Conservation (phyloP, 441 rosid species). For the Geranium incanum region DNA sequence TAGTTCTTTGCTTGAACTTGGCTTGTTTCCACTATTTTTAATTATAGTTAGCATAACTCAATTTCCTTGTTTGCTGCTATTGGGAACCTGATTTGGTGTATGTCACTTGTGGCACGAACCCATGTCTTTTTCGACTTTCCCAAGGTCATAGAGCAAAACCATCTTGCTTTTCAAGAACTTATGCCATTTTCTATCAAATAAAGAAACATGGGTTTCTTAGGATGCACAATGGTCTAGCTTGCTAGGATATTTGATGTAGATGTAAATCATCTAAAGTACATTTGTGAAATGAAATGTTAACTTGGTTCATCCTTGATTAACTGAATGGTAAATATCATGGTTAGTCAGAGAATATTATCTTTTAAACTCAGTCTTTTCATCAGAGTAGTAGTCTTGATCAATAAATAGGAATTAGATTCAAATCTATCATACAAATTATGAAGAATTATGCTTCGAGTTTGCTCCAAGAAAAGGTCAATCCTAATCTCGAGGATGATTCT, state of each 20-base stretch:
- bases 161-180: slow-evolving; percentile 10
- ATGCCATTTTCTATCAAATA: slow-evolving; percentile 25
- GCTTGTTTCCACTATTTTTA: slow-evolving; percentile 13
- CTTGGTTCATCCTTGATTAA: not conserved
- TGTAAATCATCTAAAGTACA: not conserved
- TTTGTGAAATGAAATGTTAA: not conserved
- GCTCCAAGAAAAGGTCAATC: slow-evolving; percentile 21
- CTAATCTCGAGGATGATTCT: no score
- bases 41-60: slow-evolving; percentile 15
- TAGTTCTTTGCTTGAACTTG: slow-evolving; percentile 20
- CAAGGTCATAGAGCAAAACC: not conserved
- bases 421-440: no score
- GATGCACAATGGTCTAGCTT: not conserved
- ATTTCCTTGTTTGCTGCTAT: slow-evolving; percentile 23
- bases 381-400: slow-evolving; percentile 6
- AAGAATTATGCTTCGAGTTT: not conserved
- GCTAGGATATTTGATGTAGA: not conserved
- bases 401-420: slow-evolving; percentile 25
- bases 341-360: slow-evolving; percentile 23
- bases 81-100: slow-evolving; percentile 19
- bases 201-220: slow-evolving; percentile 17
- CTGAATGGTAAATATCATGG: not conserved
- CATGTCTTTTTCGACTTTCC: slow-evolving; percentile 23
- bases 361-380: slow-evolving; percentile 8
- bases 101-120: slow-evolving; percentile 31